These are phyloP conservation scores for Geranium rotundifolium DNA, from an alignment of 345 rosid genomes.

Conservation along the genomic window DNA sequence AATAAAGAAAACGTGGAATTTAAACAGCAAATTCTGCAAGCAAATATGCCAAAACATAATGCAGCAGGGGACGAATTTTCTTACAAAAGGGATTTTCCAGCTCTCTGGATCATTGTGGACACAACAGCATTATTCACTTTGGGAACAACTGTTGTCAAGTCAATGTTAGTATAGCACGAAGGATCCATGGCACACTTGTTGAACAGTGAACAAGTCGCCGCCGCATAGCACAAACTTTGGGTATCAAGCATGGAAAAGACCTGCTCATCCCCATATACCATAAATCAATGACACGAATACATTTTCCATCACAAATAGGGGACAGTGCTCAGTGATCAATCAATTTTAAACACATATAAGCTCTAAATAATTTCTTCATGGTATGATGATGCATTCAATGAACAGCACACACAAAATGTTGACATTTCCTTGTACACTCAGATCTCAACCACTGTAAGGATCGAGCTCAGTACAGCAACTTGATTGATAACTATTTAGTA, in stretches of 20 bases:
- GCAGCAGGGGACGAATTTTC: background rate
- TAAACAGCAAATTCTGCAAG: background rate
- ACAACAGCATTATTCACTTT: constrained; percentile 63
- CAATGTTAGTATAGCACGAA: constrained; percentile 55
- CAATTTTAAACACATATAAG: background rate
- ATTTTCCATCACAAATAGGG: background rate
- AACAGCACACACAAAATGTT: background rate
- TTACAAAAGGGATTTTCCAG: constrained; percentile 71
- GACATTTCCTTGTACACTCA: background rate
- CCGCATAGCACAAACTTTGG: constrained; percentile 62
- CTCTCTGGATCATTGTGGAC: constrained; percentile 70
- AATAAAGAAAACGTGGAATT: background rate
- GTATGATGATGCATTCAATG: background rate
- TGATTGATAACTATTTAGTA: too few relatives aligned
- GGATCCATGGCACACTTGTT: constrained; percentile 81
- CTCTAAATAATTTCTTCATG: background rate
- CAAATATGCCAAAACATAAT: background rate
- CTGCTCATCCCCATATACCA: constrained; percentile 17
- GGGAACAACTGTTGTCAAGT: constrained; percentile 58
- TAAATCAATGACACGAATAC: background rate
- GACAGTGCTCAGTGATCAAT: background rate
- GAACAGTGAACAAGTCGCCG: constrained; percentile 73
- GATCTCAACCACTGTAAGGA: background rate
- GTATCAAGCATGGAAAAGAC: constrained; percentile 85
- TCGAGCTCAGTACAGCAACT: background rate